phyloP scores from a whole-genome alignment of 1,284 basidiomycete species.

The Ceratobasidium sp. region DNA sequence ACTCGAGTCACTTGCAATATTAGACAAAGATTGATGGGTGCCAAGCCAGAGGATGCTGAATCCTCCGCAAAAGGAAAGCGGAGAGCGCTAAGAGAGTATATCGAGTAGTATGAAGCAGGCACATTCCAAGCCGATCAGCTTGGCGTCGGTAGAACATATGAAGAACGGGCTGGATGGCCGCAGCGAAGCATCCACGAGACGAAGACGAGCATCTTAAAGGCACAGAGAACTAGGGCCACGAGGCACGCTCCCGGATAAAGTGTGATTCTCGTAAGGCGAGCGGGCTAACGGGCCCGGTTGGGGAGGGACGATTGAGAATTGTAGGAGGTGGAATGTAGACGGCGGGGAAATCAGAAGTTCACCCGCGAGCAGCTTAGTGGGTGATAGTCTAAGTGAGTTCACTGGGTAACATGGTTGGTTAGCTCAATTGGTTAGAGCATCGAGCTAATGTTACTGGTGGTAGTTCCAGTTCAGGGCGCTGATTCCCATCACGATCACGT shows the following conservation, averaged over 20 bases:
- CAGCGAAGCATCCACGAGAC: not conserved
- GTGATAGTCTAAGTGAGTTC: not conserved
- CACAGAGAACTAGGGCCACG: conserved; percentile 2
- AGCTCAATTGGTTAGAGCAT: conserved; percentile 27
- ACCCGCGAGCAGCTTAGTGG: not conserved
- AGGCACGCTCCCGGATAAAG: not conserved
- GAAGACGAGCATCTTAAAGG: not conserved
- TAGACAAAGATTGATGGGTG: conserved; percentile 6
- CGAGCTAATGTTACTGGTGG: conserved; percentile 6
- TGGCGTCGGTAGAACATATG: conserved; percentile 1
- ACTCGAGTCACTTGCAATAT: not conserved
- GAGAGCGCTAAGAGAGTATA: not conserved
- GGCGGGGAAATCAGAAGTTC: not conserved
- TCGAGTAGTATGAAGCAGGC: not conserved
- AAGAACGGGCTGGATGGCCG: not conserved
- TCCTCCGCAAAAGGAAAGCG: not conserved
- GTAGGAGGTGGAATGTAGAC: not conserved
- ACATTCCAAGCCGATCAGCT: not conserved
- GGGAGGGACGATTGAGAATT: not conserved
- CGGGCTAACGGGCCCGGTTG: not conserved
- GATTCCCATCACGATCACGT: too few relatives aligned
- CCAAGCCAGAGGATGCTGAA: not conserved
- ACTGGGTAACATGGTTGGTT: conserved; percentile 1
- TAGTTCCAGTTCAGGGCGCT: not conserved
- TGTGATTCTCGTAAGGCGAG: not conserved